Evolutionary conservation across 1,139 yeast genomes (phyloP).

Genomic region (Pichia sp.): DNA sequence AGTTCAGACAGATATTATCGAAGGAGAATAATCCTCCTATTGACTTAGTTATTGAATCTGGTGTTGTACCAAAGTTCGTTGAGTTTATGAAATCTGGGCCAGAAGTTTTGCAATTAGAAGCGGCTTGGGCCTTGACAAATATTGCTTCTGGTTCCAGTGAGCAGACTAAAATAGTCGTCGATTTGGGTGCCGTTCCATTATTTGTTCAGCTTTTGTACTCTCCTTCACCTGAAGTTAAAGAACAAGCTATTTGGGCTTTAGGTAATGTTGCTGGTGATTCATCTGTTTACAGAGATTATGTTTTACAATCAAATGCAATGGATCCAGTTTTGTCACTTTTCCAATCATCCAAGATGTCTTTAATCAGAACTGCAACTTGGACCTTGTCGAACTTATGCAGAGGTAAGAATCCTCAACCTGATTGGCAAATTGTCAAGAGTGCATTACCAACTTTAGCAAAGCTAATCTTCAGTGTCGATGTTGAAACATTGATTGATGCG

Average conservation of each 20-base stretch:
- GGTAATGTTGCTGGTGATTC: constrained; percentile 99
- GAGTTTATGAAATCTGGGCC: constrained; percentile 76
- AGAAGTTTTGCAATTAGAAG: constrained; percentile 89
- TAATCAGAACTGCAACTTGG: constrained; percentile 97
- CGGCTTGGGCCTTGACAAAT: constrained; percentile 98
- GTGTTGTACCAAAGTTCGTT: constrained; percentile 89
- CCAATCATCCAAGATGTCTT: constrained; percentile 75
- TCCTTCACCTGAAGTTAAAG: constrained; percentile 85
- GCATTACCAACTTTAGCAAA: constrained; percentile 92
- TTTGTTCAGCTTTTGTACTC: constrained; percentile 81
- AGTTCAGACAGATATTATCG: constrained; percentile 88
- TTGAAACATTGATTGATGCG: constrained; percentile 92
- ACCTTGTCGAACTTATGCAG: constrained; percentile 93
- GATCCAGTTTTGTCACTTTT: constrained; percentile 78
- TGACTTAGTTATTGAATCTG: constrained; percentile 85
- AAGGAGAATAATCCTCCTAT: constrained; percentile 98
- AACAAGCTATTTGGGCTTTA: constrained; percentile 98
- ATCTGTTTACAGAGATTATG: constrained; percentile 82
- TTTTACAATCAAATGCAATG: constrained; percentile 80
- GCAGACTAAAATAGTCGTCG: constrained; percentile 87
- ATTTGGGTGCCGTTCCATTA: constrained; percentile 88
- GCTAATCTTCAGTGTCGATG: constrained; percentile 83
- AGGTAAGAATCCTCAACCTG: constrained; percentile 95
- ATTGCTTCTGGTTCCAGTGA: constrained; percentile 91
- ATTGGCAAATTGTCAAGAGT: constrained; percentile 80